Percentiles rank a stretch among this genome's conserved stretches.
Conservation (phyloP, 2,329 filamentous ascomycete genomes). For the Trichophyton rubrum region DNA sequence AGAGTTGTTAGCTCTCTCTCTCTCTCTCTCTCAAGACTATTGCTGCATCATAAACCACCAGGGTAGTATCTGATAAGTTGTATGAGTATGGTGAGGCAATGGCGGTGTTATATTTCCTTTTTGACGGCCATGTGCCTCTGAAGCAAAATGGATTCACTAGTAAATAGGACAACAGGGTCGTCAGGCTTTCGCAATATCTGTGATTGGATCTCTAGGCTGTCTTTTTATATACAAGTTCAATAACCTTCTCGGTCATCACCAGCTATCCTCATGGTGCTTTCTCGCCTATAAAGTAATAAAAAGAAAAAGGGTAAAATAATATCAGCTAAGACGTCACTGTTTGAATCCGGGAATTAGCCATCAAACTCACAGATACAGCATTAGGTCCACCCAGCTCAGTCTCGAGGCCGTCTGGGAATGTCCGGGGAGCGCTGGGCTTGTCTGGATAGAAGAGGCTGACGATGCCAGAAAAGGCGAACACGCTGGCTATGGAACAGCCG, state of each 20-base stretch:
- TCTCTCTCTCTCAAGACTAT: no score
- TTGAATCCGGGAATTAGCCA: not conserved
- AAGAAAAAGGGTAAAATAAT: not conserved
- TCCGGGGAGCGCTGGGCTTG: conserved; percentile 53
- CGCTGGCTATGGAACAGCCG: conserved; percentile 51
- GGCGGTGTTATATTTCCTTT: no score
- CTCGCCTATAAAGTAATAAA: conserved; percentile 21
- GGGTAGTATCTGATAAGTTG: not conserved
- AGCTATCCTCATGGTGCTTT: conserved; percentile 22
- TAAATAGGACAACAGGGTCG: not conserved
- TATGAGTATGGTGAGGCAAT: not conserved
- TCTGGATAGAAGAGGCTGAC: conserved; percentile 63
- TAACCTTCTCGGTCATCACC: conserved; percentile 1
- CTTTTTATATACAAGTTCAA: conserved; percentile 9
- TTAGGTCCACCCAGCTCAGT: conserved; percentile 60
- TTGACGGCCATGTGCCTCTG: not conserved
- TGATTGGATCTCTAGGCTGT: not conserved
- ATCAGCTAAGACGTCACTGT: not conserved
- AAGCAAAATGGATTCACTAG: not conserved
- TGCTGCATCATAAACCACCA: no score
- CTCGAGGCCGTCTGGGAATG: conserved; percentile 57
- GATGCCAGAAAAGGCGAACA: conserved; percentile 53
- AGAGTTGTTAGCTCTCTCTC: no score
- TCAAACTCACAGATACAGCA: conserved; percentile 48
- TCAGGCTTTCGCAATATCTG: not conserved